Percentiles rank a stretch among this genome's conserved stretches.
Conservation (phyloP, 2,329 filamentous ascomycete species). For the Diplodia scrobiculata region DNA sequence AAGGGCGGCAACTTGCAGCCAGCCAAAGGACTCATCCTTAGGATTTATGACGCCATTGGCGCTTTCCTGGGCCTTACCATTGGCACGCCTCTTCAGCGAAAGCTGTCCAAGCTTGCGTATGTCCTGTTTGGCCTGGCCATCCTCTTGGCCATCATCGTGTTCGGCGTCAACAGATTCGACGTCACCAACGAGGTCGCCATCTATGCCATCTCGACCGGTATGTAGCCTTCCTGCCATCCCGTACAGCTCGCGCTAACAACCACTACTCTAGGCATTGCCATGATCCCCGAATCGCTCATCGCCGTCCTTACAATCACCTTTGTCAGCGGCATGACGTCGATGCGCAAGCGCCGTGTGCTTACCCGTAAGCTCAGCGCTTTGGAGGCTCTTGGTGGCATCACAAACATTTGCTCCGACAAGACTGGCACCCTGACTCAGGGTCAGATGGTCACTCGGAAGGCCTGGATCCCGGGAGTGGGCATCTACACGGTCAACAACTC, state of each 20-base stretch:
- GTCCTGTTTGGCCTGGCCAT: slow-evolving; percentile 44
- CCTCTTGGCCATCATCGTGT: slow-evolving; percentile 43
- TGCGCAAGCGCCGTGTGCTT: slow-evolving; percentile 43
- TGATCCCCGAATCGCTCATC: slow-evolving; percentile 40
- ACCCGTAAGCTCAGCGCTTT: slow-evolving; percentile 43
- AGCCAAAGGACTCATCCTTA: slow-evolving; percentile 40
- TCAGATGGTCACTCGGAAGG: slow-evolving; percentile 42
- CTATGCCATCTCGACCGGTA: slow-evolving; percentile 42
- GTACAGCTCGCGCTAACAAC: slow-evolving; percentile 20
- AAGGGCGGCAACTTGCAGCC: slow-evolving; percentile 49
- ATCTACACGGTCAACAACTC: slow-evolving; percentile 41
- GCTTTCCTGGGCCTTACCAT: slow-evolving; percentile 36
- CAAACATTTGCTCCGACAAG: slow-evolving; percentile 57
- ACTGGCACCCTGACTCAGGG: slow-evolving; percentile 48
- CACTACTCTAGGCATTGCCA: slow-evolving; percentile 36
- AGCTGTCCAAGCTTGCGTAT: slow-evolving; percentile 33
- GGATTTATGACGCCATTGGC: slow-evolving; percentile 31
- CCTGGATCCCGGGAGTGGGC: slow-evolving; percentile 42
- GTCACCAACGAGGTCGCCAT: slow-evolving; percentile 45
- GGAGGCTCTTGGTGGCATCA: slow-evolving; percentile 44
- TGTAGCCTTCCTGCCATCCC: not conserved
- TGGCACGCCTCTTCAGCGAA: slow-evolving; percentile 32
- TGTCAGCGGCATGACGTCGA: slow-evolving; percentile 43
- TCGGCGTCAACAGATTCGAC: slow-evolving; percentile 43
- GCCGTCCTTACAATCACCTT: slow-evolving; percentile 46